These are phyloP conservation scores for Teunomyces barrocoloradensis DNA, from an alignment of 805 yeast species.

Conservation along the genomic window DNA sequence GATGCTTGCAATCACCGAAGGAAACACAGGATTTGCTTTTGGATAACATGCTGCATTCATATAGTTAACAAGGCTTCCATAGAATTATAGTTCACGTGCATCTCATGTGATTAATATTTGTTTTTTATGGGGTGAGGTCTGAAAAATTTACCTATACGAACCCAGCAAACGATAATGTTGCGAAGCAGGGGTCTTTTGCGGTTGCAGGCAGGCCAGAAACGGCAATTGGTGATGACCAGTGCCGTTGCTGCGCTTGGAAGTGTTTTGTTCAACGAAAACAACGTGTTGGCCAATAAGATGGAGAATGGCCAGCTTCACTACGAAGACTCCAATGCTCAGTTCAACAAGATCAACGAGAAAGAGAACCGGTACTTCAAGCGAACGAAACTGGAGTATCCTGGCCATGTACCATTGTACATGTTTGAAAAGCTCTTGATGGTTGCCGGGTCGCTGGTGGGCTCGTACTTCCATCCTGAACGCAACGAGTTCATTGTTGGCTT, in stretches of 20 bases:
- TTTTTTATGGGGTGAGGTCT: not conserved
- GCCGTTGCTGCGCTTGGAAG: constrained; percentile 24
- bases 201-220: not conserved
- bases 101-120: no score
- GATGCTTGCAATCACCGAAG: constrained; percentile 85
- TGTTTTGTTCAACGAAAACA: constrained; percentile 40
- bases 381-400: constrained; percentile 54
- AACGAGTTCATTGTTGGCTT: constrained; percentile 74
- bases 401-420: constrained; percentile 71
- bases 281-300: constrained; percentile 59
- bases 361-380: constrained; percentile 34
- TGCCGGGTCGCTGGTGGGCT: constrained; percentile 72
- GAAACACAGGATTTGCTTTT: constrained; percentile 93
- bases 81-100: no score
- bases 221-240: constrained; percentile 15
- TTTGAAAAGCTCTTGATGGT: constrained; percentile 66
- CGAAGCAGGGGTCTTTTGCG: not conserved
- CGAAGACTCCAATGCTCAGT: constrained; percentile 29
- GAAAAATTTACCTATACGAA: not conserved
- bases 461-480: constrained; percentile 71
- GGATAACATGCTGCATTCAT: constrained; percentile 34
- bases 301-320: constrained; percentile 48
- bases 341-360: constrained; percentile 25
- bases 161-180: not conserved
- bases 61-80: no score